These are phyloP conservation scores for Halophytophthora polymorphica DNA, from an alignment of 352 stramenopile genomes.

Conservation along the genomic window DNA sequence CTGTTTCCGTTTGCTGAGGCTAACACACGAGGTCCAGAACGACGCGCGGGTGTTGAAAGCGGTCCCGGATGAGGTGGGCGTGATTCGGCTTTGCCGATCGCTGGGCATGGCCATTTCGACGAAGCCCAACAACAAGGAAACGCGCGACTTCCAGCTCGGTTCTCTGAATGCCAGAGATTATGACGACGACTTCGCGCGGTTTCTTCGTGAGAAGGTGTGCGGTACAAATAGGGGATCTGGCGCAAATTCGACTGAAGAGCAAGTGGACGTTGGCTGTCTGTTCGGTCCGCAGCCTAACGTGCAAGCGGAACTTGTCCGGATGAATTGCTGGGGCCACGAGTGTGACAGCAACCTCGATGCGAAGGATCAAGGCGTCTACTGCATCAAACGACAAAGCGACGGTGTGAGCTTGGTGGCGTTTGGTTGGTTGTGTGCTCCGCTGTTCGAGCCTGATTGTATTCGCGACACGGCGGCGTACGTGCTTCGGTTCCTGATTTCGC, in stretches of 20 bases:
- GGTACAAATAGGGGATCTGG: not conserved
- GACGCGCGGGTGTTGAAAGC: slow-evolving; percentile 59
- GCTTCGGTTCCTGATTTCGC: slow-evolving; percentile 26
- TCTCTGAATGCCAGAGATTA: slow-evolving; percentile 45
- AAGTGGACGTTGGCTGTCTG: slow-evolving; percentile 35
- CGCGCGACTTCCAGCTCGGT: slow-evolving; percentile 40
- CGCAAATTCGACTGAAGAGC: not conserved
- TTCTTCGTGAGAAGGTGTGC: slow-evolving; percentile 41
- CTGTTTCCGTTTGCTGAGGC: slow-evolving; percentile 54
- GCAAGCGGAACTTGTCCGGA: slow-evolving; percentile 30
- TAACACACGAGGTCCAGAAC: slow-evolving; percentile 46
- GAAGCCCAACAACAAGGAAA: slow-evolving; percentile 11
- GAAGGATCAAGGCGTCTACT: slow-evolving; percentile 60
- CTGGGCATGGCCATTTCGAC: slow-evolving; percentile 35
- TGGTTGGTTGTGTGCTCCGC: slow-evolving; percentile 36
- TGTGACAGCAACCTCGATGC: slow-evolving; percentile 21
- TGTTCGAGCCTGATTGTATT: slow-evolving; percentile 25
- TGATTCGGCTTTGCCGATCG: slow-evolving; percentile 51
- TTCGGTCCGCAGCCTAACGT: slow-evolving; percentile 61
- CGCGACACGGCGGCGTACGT: slow-evolving; percentile 51
- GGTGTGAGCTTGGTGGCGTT: slow-evolving; percentile 40
- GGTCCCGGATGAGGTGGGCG: slow-evolving; percentile 59
- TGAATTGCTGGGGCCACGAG: slow-evolving; percentile 32
- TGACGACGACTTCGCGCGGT: slow-evolving; percentile 57
- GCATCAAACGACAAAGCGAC: slow-evolving; percentile 2